Base-by-base conservation (phyloP, 345 rosid genomes). In the Bruguiera gymnorhiza region DNA sequence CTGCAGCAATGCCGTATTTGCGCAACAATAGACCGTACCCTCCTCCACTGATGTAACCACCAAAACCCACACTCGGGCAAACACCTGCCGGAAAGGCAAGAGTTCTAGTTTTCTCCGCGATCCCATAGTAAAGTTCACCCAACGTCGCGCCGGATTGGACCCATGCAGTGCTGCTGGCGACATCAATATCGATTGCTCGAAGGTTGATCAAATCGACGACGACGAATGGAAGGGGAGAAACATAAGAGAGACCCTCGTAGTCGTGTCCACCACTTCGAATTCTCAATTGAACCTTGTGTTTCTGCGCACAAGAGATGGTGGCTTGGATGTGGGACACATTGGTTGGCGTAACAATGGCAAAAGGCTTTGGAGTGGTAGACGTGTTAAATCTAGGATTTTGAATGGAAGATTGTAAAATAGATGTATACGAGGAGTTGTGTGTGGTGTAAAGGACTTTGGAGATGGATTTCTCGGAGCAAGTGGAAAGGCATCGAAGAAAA, bases 401-500 rank as follows among this genome's bases (percentile, higher is more conserved):
- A 10, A 57, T 26, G 6, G 43, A 57, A 9, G 54, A 56, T 15
- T 60, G 60, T 2, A 37, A 15, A n/a, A 62, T 15, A 5, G 52
- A 62, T 1, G 27, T 2, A 19, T 37, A 37, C 0, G 65, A 62
- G 23, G 65, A 11, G 26, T 62, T 37, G 11, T 36, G 3, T 20
- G 65, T 6, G 39, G 50, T 36, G 36, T 64, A 64, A 64, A 64
- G 27, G 27, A 53, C 68, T 1, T 3, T 16, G 36, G 36, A 26
- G 11, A 65, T 65, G 29, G 54, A 3, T 32, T 64, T 24, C 13
- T 23, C 31, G 43, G 36, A 64, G 10, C 6, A 46, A 39, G 36
- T 48, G 13, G 55, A 15, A 48, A 64, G 56, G 32, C 68, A 64
- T 64, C 24, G 68, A 64, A 64, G 68, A 64, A 64, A 64, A 46